Conservation (phyloP, 495 filamentous ascomycete genomes). For the Penicillium cataractarum region DNA sequence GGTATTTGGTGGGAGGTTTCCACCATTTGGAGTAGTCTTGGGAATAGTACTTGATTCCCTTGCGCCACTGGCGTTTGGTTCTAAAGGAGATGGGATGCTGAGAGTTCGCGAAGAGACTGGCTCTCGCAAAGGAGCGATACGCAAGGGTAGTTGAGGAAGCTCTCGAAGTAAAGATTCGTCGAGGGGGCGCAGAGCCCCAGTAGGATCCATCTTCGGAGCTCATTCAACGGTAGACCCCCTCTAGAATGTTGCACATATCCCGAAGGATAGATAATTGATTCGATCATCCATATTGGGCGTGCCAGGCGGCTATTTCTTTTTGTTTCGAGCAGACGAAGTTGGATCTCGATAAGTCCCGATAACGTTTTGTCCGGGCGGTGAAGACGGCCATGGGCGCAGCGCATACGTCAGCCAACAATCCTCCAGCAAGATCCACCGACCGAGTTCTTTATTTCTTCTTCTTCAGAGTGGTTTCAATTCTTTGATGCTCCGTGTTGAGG, state of each 20-base stretch:
- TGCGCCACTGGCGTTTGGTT: slow-evolving; percentile 48
- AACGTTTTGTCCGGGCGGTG: slow-evolving; percentile 14
- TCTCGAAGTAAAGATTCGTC: slow-evolving; percentile 50
- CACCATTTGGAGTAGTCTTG: slow-evolving; percentile 37
- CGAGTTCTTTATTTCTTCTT: background rate
- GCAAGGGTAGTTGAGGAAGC: slow-evolving; percentile 48
- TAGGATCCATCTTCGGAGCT: slow-evolving; percentile 39
- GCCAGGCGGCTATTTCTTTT: background rate
- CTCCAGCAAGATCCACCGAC: slow-evolving; percentile 6
- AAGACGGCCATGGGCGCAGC: slow-evolving; percentile 11
- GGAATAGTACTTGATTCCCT: slow-evolving; percentile 38
- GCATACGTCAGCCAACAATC: slow-evolving; percentile 20
- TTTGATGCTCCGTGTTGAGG: background rate
- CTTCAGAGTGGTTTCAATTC: background rate
- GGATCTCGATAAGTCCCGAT: slow-evolving; percentile 24
- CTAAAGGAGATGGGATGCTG: slow-evolving; percentile 47
- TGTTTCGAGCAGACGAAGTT: slow-evolving; percentile 3
- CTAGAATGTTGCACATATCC: slow-evolving; percentile 15
- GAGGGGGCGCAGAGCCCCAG: slow-evolving; percentile 35
- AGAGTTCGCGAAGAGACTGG: slow-evolving; percentile 49
- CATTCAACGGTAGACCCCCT: slow-evolving; percentile 6
- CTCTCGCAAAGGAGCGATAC: slow-evolving; percentile 55
- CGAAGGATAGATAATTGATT: slow-evolving; percentile 9
- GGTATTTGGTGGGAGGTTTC: slow-evolving; percentile 31
- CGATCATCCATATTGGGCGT: slow-evolving; percentile 14